Evolutionary conservation across 164 flowering plant genomes (phyloP).

Genomic region (Vitis rupestris): DNA sequence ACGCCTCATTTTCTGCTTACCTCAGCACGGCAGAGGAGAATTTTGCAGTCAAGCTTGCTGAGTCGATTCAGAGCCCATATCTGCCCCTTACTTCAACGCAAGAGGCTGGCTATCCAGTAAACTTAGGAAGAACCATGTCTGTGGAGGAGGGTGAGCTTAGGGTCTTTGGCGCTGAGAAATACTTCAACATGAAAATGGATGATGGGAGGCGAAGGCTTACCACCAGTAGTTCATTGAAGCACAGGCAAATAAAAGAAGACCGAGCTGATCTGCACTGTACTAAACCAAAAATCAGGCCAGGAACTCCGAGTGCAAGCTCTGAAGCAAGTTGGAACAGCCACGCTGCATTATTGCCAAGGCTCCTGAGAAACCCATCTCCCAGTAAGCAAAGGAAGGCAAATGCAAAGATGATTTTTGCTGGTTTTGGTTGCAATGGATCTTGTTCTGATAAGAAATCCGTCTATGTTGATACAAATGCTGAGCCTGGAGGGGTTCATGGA

Average conservation of each 20-base stretch:
- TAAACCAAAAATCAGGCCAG: slow-evolving; percentile 18
- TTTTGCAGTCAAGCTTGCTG: slow-evolving; percentile 21
- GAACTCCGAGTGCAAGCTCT: slow-evolving; percentile 44
- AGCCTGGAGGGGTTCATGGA: slow-evolving; percentile 8
- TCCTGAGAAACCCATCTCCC: slow-evolving; percentile 15
- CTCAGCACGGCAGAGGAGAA: slow-evolving; percentile 25
- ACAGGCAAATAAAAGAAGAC: slow-evolving; percentile 8
- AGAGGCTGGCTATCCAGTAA: slow-evolving; percentile 9
- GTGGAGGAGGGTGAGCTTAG: slow-evolving; percentile 37
- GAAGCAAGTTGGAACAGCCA: slow-evolving; percentile 46
- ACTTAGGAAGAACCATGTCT: slow-evolving; percentile 9
- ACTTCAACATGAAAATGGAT: slow-evolving; percentile 43
- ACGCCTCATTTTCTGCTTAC: slow-evolving; percentile 45
- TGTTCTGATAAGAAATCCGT: slow-evolving; percentile 60
- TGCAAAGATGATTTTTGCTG: slow-evolving; percentile 25
- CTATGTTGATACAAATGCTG: slow-evolving; percentile 18
- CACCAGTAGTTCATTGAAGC: neutral
- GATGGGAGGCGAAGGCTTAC: slow-evolving; percentile 6
- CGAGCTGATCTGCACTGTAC: slow-evolving; percentile 2
- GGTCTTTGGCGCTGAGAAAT: slow-evolving; percentile 56
- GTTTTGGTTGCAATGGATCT: slow-evolving; percentile 48
- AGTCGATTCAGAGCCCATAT: slow-evolving; percentile 10
- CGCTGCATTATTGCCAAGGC: slow-evolving; percentile 23
- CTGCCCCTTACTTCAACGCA: slow-evolving; percentile 10
- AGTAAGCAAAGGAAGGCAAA: slow-evolving; percentile 19